phyloP scores from a whole-genome alignment of 805 yeast species.

The Pichia heedii region DNA sequence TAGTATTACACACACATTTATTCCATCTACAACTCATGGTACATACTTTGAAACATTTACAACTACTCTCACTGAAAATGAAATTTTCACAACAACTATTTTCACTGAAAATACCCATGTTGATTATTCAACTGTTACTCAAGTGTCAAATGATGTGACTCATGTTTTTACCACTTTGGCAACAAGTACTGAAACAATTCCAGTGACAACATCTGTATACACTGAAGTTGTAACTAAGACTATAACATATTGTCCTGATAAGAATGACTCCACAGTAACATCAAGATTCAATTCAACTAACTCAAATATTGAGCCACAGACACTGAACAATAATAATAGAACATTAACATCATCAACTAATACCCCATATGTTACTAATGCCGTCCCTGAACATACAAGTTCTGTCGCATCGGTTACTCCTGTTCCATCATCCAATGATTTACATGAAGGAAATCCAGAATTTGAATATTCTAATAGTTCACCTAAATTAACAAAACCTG shows the following conservation, averaged over 20 bases:
- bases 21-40: too few relatives aligned
- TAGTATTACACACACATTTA: too few relatives aligned
- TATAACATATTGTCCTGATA: background rate
- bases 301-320: too few relatives aligned
- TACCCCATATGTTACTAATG: background rate
- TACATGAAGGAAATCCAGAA: background rate
- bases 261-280: background rate
- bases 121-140: background rate
- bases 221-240: background rate
- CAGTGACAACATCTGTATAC: background rate
- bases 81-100: background rate
- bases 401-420: background rate
- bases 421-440: background rate
- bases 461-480: background rate
- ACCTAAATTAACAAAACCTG: background rate
- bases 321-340: background rate
- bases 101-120: background rate
- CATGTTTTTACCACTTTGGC: background rate
- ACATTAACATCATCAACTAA: background rate
- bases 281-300: background rate
- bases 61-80: background rate
- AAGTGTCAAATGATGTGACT: background rate
- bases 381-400: background rate
- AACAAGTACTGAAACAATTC: background rate
- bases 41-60: too few relatives aligned